Percentiles rank a stretch among this genome's conserved stretches.
Conservation (phyloP, 23 red algal species). For the Cyanidium caldarium region DNA sequence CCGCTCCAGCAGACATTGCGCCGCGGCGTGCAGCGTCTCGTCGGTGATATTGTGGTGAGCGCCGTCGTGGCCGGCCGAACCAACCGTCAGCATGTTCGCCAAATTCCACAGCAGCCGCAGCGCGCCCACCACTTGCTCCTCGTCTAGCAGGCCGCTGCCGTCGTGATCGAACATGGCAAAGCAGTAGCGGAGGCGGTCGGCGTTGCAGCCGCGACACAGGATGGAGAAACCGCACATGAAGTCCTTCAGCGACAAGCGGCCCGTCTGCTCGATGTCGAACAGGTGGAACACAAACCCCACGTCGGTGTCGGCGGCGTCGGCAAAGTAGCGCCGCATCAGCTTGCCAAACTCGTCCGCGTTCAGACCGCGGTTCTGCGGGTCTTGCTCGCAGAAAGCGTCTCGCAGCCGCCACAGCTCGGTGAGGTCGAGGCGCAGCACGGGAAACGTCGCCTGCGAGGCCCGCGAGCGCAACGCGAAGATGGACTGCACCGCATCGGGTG, state of each 20-base stretch:
- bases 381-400: not conserved
- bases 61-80: constrained; percentile 14
- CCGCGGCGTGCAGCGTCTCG: too few relatives aligned
- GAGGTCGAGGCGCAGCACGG: not conserved
- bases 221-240: constrained; percentile 52
- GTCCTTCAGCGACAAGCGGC: constrained; percentile 35
- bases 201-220: constrained; percentile 25
- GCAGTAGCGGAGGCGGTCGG: constrained; percentile 47
- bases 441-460: too few relatives aligned
- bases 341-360: not conserved
- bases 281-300: constrained; percentile 37
- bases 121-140: constrained; percentile 27
- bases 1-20: too few relatives aligned
- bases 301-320: constrained; percentile 16
- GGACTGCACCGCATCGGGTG: too few relatives aligned
- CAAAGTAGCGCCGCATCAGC: constrained; percentile 33
- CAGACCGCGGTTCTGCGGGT: not conserved
- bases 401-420: not conserved
- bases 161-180: constrained; percentile 68
- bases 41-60: constrained; percentile 6
- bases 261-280: constrained; percentile 38
- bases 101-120: constrained; percentile 42
- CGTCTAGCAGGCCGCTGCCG: constrained; percentile 27
- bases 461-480: too few relatives aligned
- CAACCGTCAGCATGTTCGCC: constrained; percentile 26